Evolutionary conservation across 345 rosid species (phyloP).

Genomic region (Citrus glauca): DNA sequence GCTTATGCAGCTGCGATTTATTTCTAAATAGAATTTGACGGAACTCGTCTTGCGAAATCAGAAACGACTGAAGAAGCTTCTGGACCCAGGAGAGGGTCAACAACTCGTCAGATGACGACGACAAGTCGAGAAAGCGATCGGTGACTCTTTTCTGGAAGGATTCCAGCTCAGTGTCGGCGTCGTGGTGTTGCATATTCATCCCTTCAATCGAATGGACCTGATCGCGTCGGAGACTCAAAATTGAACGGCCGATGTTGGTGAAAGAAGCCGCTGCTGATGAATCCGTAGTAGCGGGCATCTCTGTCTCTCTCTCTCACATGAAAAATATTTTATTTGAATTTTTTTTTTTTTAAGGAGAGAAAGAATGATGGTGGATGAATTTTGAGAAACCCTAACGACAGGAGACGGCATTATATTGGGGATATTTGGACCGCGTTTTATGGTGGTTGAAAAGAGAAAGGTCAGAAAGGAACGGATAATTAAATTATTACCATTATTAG

Average conservation of each 20-base stretch:
- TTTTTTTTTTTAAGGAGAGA: neutral
- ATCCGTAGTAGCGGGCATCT: conserved; percentile 60
- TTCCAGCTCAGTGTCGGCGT: conserved; percentile 22
- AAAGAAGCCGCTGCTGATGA: conserved; percentile 10
- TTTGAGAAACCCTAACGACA: conserved; percentile 23
- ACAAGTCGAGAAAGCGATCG: conserved; percentile 27
- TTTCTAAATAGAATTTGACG: conserved; percentile 24
- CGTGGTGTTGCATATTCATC: neutral
- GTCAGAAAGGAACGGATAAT: neutral
- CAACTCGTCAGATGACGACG: conserved; percentile 27
- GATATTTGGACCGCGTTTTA: conserved; percentile 29
- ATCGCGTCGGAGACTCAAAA: conserved; percentile 50
- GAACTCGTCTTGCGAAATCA: conserved; percentile 40
- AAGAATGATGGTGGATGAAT: neutral
- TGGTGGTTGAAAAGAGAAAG: conserved; percentile 14
- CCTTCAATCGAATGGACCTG: conserved; percentile 31
- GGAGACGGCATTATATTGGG: conserved; percentile 23
- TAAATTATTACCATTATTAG: conserved; percentile 7
- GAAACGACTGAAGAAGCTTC: conserved; percentile 39
- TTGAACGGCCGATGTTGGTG: conserved; percentile 33
- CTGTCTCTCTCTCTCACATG: conserved; percentile 23
- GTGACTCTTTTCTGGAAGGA: conserved; percentile 29
- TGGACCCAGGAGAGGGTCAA: conserved; percentile 42
- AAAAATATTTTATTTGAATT: neutral
- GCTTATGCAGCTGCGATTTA: conserved; percentile 17